Evolutionary conservation across 73 alveolate species (phyloP).

Genomic region (Tetrahymena borealis): DNA sequence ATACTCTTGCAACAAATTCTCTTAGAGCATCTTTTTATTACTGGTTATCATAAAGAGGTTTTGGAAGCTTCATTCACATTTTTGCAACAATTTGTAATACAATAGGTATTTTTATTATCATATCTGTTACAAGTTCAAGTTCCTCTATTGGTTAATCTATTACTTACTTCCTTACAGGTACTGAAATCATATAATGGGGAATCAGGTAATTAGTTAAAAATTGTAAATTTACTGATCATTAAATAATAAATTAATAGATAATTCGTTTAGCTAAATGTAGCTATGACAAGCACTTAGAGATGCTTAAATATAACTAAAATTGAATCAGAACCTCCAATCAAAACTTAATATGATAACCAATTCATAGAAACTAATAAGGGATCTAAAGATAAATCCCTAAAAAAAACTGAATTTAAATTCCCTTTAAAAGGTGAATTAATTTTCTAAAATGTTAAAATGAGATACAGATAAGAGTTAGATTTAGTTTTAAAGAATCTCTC

Average conservation of each 20-base stretch:
- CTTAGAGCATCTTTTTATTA: neutral
- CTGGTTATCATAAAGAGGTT: neutral
- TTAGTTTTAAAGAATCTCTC: conserved; percentile 15
- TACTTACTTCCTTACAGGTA: neutral
- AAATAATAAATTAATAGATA: conserved; percentile 1
- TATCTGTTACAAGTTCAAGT: neutral
- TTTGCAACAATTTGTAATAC: neutral
- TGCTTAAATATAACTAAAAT: conserved; percentile 12
- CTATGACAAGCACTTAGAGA: conserved; percentile 16
- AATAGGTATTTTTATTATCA: neutral
- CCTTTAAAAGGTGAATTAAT: conserved; percentile 39
- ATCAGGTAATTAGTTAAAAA: neutral
- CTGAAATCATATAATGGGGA: neutral
- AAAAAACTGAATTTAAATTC: conserved; percentile 16
- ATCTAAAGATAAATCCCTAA: no score
- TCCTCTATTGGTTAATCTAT: neutral
- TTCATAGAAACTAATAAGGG: no score
- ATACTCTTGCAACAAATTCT: neutral
- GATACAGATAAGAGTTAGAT: conserved; percentile 12
- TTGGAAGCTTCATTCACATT: neutral
- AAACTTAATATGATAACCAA: neutral
- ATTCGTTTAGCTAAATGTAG: conserved; percentile 5
- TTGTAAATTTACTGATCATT: neutral
- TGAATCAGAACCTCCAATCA: neutral
- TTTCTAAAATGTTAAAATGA: conserved; percentile 12